Conservation (phyloP, 805 yeast species). For the Wickerhamomyces sydowiorum region DNA sequence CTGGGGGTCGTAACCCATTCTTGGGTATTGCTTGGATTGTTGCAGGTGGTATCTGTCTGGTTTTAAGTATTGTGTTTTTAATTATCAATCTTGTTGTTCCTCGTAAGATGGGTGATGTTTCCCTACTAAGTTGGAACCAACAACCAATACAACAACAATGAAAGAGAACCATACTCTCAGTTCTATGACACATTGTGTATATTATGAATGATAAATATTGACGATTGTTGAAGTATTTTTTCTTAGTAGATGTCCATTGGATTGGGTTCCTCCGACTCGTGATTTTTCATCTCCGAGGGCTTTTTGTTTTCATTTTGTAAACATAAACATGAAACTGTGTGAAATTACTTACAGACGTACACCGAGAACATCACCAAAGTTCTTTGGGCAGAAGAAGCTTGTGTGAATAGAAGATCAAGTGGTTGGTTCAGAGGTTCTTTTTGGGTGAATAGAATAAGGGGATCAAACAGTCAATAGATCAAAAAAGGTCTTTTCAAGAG, state of each 20-base stretch:
- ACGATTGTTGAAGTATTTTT: too few relatives aligned
- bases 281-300: neutral
- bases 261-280: neutral
- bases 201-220: too few relatives aligned
- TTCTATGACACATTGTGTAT: too few relatives aligned
- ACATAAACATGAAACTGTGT: neutral
- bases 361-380: too few relatives aligned
- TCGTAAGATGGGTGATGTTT: slow-evolving; percentile 67
- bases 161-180: too few relatives aligned
- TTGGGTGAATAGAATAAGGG: too few relatives aligned
- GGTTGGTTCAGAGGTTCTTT: too few relatives aligned
- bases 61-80: slow-evolving; percentile 48
- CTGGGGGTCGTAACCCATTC: slow-evolving; percentile 74
- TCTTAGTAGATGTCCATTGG: too few relatives aligned
- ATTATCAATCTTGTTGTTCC: slow-evolving; percentile 56
- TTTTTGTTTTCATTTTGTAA: slow-evolving; percentile 1
- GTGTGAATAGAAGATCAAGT: too few relatives aligned
- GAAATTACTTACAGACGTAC: too few relatives aligned
- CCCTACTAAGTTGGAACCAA: slow-evolving; percentile 67
- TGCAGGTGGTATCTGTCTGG: slow-evolving; percentile 64
- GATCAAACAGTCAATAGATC: too few relatives aligned
- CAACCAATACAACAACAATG: slow-evolving; percentile 20
- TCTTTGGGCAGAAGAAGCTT: too few relatives aligned
- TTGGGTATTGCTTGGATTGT: slow-evolving; percentile 71
- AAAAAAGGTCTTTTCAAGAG: neutral